phyloP scores from a whole-genome alignment of 176 grass and related monocot genomes.

The Coix lacrymajobi region DNA sequence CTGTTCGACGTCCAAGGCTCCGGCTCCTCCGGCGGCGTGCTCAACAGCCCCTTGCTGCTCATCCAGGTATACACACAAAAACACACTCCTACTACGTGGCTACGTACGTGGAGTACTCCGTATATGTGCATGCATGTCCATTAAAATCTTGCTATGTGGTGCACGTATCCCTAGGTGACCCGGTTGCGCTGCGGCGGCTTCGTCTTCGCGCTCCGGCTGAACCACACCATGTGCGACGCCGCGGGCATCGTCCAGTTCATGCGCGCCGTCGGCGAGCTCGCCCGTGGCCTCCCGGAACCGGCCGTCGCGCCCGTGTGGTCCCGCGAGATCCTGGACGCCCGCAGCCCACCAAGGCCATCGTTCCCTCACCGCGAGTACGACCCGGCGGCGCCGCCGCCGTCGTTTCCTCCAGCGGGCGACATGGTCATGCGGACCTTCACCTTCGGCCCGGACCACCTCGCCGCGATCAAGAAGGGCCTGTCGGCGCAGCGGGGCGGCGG shows the following conservation, averaged over 20 bases:
- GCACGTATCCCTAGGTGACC: constrained; percentile 28
- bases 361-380: constrained; percentile 36
- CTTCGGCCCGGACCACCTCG: constrained; percentile 1
- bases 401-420: not conserved
- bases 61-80: constrained; percentile 14
- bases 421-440: not conserved
- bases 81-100: not conserved
- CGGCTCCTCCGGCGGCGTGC: not conserved
- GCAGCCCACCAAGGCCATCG: constrained; percentile 1
- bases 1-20: constrained; percentile 3
- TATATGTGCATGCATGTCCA: not conserved
- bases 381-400: not conserved
- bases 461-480: not conserved
- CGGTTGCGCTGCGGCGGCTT: constrained; percentile 46
- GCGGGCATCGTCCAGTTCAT: constrained; percentile 24
- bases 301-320: constrained; percentile 20
- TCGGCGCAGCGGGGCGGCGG: not conserved
- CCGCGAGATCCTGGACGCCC: constrained; percentile 27
- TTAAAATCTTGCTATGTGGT: too few species aligned
- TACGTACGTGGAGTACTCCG: not conserved
- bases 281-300: not conserved
- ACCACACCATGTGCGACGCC: constrained; percentile 41
- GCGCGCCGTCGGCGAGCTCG: constrained; percentile 11
- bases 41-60: constrained; percentile 22
- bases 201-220: constrained; percentile 1